Base-by-base conservation (phyloP, 306 rosid species). In the Dicorynia guianensis region DNA sequence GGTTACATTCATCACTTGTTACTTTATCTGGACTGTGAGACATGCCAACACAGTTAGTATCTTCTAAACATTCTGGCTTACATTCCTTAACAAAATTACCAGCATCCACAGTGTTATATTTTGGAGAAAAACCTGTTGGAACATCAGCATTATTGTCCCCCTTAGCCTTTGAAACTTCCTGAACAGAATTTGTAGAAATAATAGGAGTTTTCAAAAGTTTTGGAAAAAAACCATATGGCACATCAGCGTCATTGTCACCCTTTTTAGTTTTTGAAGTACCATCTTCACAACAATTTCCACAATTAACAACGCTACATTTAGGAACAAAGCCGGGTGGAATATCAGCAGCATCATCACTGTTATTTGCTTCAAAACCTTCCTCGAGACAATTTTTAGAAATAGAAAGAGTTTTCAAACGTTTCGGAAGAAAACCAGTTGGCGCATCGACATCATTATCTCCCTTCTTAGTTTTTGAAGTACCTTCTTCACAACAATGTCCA, bases 391-490 rank as follows among this genome's bases (percentile, higher is more conserved):
- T 57, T 49, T 18, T 74, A 35, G 44, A 46, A 4, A 17, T 30
- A 19, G 30, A 1, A 25, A 38, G 56, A 11, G n/a, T 15, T 55
- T 35, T 64, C 11, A 65, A 42, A 25, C 8, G 9, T 61, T 60
- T 52, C 11, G 15, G 54, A 64, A 62, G 57, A 61, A 76, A 76
- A 60, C 30, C 76, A 44, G 69, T 9, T 13, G 74, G 69, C 6
- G 40, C 44, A 48, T 52, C 79, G 48, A n/a, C 78, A 67, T 11
- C 63, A 54, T 15, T 17, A 18, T 19, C 70, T 56, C 12, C 44
- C 48, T 59, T 55, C 50, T 33, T 14, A 14, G 69, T n/a, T 42
- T 52, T 47, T 40, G 56, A 39, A 33, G 30, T 25, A 25, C 36
- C 70, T 30, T 25, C 30, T 25, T 25, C 1, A 25, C 30, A 25